These are phyloP conservation scores for Citrus glauca DNA, from an alignment of 345 rosid genomes.

Conservation along the genomic window DNA sequence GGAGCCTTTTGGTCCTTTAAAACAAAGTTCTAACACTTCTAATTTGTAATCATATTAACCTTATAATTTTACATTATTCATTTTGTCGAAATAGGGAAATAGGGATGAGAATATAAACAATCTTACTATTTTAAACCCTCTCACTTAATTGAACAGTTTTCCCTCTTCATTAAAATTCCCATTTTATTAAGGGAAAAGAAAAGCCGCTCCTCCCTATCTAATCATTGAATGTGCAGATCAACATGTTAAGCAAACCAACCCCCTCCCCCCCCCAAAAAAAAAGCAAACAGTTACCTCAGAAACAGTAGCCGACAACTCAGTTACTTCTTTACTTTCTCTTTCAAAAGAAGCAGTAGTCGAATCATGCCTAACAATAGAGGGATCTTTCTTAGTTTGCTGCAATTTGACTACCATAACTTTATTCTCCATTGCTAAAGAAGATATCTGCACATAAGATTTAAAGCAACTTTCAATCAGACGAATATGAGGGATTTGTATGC, in stretches of 20 bases:
- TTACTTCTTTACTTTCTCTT: slow-evolving; percentile 22
- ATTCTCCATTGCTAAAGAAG: slow-evolving; percentile 59
- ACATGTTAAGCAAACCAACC: neutral
- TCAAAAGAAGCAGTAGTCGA: slow-evolving; percentile 16
- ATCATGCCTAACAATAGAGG: slow-evolving; percentile 15
- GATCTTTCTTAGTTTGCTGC: slow-evolving; percentile 40
- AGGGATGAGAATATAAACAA: neutral
- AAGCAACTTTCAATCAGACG: slow-evolving; percentile 3
- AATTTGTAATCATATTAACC: neutral
- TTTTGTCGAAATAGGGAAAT: neutral
- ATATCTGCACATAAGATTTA: slow-evolving; percentile 40
- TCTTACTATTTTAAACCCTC: neutral
- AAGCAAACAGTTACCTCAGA: slow-evolving; percentile 31
- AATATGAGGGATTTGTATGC: neutral
- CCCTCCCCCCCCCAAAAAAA: neutral
- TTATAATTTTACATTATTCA: neutral
- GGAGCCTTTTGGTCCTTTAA: neutral
- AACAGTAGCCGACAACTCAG: slow-evolving; percentile 17
- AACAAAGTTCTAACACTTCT: neutral
- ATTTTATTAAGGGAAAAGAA: neutral
- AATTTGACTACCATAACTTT: slow-evolving; percentile 49
- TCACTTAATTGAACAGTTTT: neutral
- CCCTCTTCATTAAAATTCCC: neutral
- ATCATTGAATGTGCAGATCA: neutral
- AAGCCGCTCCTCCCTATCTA: neutral